Evolutionary conservation across 306 rosid species (phyloP), one percentile per base, ranked within the genome.

Genomic region (Datisca glomerata): DNA sequence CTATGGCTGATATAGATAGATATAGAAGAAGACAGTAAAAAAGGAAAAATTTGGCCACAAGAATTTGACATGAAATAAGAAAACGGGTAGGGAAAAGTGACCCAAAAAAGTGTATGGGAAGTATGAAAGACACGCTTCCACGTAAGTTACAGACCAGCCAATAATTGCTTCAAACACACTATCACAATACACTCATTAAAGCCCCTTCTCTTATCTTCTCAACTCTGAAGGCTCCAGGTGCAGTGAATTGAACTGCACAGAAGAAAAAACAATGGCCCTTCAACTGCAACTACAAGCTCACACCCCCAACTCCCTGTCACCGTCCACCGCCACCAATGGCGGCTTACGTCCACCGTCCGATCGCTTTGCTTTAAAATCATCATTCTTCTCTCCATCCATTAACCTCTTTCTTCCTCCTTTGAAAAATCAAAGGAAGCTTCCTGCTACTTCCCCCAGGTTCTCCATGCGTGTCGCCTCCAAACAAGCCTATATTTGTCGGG

Each of bases 381-480:
- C 81, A 13, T 73, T 60, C 63, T 63, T 81, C 54, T 70, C 72
- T 43, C 65, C 68, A n/a, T 62, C 80, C 3, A 49, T 59, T 21
- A 64, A 27, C 24, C 73, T 64, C 8, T 43, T 58, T 6, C 39
- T 71, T 54, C 61, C 57, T 37, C 65, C 75, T 8, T 43, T 49
- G 31, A 65, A 56, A 27, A 53, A 17, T 6, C 53, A 28, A 10
- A 47, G 11, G 33, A 21, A 20, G 57, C 64, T 24, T 55, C 17
- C 48, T 51, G 48, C 66, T 28, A 44, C 45, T 12, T 33, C 80
- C 10, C 75, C 93, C 21, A 83, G 65, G 63, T 57, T 79, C 64
- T 74, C 91, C 67, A 80, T 89, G 97, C 84, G 94, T 12, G 78
- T 74, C 10, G 73, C 96, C 41, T 79, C 94, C 61, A 87, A 87